Evolutionary conservation across 176 grass and related monocot genomes (phyloP).

Genomic region (Bothriochloa decipiens): DNA sequence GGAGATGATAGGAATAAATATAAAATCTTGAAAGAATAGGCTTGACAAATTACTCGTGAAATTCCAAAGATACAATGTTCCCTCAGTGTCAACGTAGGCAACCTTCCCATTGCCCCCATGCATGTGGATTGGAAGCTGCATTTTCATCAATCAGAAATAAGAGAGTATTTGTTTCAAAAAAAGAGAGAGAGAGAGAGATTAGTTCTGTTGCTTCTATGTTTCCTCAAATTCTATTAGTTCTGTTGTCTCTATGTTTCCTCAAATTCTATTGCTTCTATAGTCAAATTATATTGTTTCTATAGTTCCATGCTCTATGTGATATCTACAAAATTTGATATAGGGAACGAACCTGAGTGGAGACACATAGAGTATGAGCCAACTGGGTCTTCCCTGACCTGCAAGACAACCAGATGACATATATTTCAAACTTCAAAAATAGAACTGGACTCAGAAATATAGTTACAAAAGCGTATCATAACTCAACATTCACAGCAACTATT

Average conservation of each 20-base stretch:
- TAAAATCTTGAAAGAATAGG: neutral
- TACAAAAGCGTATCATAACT: conserved; percentile 3
- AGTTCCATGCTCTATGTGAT: neutral
- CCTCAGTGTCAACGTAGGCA: conserved; percentile 70
- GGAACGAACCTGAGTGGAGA: conserved; percentile 80
- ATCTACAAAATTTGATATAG: neutral
- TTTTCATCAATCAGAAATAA: conserved; percentile 22
- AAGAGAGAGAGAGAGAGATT: too few species aligned
- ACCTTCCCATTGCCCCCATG: conserved; percentile 94
- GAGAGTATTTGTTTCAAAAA: neutral
- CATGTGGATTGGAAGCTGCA: conserved; percentile 85
- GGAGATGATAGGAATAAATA: conserved; percentile 17
- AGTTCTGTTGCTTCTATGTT: neutral
- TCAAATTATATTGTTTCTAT: neutral
- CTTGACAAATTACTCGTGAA: conserved; percentile 16
- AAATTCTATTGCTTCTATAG: too few species aligned
- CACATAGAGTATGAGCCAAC: conserved; percentile 86
- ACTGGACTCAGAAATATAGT: neutral
- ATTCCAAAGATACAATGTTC: conserved; percentile 75
- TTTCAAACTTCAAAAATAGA: neutral
- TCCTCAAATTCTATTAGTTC: neutral
- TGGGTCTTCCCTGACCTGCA: conserved; percentile 94
- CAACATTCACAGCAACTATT: neutral
- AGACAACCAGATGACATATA: neutral
- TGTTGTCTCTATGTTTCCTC: too few species aligned